Conservation (phyloP, 225 moss, liverwort and hornwort genomes). For the Physcomitrium patens region DNA sequence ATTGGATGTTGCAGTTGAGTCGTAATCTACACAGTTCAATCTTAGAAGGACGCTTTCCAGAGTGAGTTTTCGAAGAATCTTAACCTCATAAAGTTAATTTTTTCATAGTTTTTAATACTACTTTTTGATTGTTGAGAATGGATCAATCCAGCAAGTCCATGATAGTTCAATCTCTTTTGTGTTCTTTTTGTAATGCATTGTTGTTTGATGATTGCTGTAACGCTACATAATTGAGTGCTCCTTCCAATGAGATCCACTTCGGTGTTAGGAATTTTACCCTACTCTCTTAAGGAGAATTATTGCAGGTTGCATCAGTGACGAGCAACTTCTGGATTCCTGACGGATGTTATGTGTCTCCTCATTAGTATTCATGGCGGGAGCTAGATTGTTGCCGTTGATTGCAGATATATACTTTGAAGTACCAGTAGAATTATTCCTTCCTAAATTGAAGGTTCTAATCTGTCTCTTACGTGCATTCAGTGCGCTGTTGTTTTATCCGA, state of each 20-base stretch:
- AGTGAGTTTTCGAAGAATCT: constrained; percentile 47
- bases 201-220: background rate
- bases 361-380: too few relatives aligned
- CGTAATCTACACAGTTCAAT: constrained; percentile 83
- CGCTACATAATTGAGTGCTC: background rate
- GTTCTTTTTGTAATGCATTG: background rate
- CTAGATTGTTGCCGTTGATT: too few relatives aligned
- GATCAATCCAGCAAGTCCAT: constrained; percentile 3
- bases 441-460: constrained; percentile 13
- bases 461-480: background rate
- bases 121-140: constrained; percentile 10
- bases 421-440: too few relatives aligned
- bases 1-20: constrained; percentile 68
- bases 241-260: background rate
- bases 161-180: background rate
- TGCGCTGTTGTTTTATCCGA: background rate
- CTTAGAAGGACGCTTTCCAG: constrained; percentile 80
- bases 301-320: too few relatives aligned
- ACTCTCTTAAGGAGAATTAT: too few relatives aligned
- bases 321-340: constrained; percentile 6
- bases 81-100: background rate
- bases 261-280: too few relatives aligned
- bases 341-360: background rate
- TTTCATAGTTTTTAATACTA: background rate
- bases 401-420: too few relatives aligned